Evolutionary conservation across 2,329 filamentous ascomycete genomes (phyloP), one percentile per base, ranked within the genome.

Genomic region (Thelonectria rubi): DNA sequence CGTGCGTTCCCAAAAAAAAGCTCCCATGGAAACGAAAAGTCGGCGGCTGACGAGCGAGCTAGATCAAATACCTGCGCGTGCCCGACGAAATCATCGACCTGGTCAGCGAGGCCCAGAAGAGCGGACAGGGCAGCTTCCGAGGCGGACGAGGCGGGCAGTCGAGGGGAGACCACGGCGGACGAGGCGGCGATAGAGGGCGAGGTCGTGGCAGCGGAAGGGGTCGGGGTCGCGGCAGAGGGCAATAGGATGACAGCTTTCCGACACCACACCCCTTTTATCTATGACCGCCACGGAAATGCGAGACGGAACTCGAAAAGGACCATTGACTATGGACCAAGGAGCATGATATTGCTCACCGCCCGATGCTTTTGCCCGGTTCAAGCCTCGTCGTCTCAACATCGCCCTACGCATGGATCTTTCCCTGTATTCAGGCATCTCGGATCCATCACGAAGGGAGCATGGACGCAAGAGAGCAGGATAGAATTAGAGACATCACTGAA

Each of bases 1-100:
- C 76, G 94, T 97, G 80, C 64, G 91, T 82, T 21, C n/a, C n/a
- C n/a, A n/a, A n/a, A 14, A 26, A 15, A 32, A 3, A 14, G 9
- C 2, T 7, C 26, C 14, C 3, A 9, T 10, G 12, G 12, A 20
- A 39, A n/a, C n/a, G 26, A 7, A 24, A 20, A 20, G 12, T 1
- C 17, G 3, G 9, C 21, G 37, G 21, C 68, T 68, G 45, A 65
- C 42, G 24, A 42, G 20, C n/a, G 24, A 52, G 4, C 20, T 30
- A 97, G 95, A 99, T 99, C 82, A 99, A 99, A 84, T 99, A 97
- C 80, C 87, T 99, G 32, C 89, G 94, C 72, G 92, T 99, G 3
- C 93, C 94, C 54, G 94, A 99, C 79, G 94, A 98, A 78, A 96
- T 99, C 65, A 92, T 99, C 79, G 94, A 98, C 67, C 79, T 93